Percentiles rank a stretch among this genome's conserved stretches.
Conservation (phyloP, 768 basidiomycete species). For the Agrocybe chaxingu region DNA sequence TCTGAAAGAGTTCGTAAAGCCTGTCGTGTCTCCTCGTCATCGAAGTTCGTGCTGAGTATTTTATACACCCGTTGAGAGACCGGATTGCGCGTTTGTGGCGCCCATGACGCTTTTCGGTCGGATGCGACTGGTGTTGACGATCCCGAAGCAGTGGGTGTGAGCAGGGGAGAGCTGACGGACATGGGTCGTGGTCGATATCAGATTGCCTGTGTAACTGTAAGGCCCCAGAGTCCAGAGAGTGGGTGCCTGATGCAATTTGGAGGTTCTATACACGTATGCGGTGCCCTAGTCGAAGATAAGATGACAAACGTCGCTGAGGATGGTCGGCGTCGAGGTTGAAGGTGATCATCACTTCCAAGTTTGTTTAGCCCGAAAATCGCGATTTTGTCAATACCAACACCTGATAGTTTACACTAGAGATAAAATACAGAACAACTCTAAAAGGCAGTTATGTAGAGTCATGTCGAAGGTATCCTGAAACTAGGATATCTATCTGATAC, state of each 20-base stretch:
- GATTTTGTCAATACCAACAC: neutral
- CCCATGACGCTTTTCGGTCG: constrained; percentile 19
- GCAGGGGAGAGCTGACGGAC: constrained; percentile 8
- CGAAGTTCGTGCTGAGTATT: constrained; percentile 77
- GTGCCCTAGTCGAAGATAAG: no score
- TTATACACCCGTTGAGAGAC: constrained; percentile 89
- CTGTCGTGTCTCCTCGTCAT: constrained; percentile 74
- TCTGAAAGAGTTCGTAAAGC: constrained; percentile 82
- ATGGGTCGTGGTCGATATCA: neutral
- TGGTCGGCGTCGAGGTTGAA: no score
- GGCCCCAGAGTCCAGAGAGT: no score
- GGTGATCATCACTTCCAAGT: no score
- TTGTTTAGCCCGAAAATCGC: neutral
- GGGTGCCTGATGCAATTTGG: no score
- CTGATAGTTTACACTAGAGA: no score
- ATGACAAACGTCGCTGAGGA: no score
- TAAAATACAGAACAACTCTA: no score
- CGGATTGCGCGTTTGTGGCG: constrained; percentile 54
- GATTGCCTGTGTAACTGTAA: neutral
- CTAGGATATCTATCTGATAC: no score
- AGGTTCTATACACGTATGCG: no score
- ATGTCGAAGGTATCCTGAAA: no score
- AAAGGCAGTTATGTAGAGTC: no score
- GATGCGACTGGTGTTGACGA: constrained; percentile 9
- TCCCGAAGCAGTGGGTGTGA: constrained; percentile 9